These are phyloP conservation scores for Coffea eugenioides DNA, from an alignment of 257 asterid species.

Conservation along the genomic window DNA sequence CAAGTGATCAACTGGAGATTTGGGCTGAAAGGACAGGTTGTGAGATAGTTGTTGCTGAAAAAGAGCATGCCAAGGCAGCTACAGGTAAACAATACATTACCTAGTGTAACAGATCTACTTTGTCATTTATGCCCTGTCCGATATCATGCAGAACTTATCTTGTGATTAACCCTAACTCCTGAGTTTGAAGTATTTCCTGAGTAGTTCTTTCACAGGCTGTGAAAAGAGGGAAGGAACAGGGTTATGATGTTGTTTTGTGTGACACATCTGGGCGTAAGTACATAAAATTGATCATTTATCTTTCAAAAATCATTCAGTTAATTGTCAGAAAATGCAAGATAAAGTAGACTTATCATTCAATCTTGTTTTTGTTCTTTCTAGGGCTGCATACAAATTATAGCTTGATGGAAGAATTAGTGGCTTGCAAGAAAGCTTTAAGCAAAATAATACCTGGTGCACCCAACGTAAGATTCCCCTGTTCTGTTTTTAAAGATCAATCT, in stretches of 20 bases:
- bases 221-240: constrained; percentile 74
- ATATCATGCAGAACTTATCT: background rate
- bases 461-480: constrained; percentile 47
- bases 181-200: constrained; percentile 69
- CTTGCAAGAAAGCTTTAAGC: constrained; percentile 81
- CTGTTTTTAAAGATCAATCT: background rate
- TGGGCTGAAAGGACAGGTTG: constrained; percentile 97
- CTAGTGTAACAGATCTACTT: background rate
- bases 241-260: constrained; percentile 73
- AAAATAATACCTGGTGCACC: constrained; percentile 86
- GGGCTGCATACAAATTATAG: constrained; percentile 96
- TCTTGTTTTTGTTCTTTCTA: constrained; percentile 24
- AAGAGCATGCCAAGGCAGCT: constrained; percentile 82
- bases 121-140: background rate
- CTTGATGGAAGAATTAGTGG: constrained; percentile 88
- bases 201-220: constrained; percentile 98
- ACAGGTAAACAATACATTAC: constrained; percentile 49
- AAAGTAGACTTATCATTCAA: background rate
- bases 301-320: background rate
- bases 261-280: constrained; percentile 98
- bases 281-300: background rate
- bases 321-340: background rate
- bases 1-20: constrained; percentile 88
- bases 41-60: constrained; percentile 87
- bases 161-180: constrained; percentile 25